phyloP scores from a whole-genome alignment of 345 rosid genomes.

The Barbarea vulgaris region DNA sequence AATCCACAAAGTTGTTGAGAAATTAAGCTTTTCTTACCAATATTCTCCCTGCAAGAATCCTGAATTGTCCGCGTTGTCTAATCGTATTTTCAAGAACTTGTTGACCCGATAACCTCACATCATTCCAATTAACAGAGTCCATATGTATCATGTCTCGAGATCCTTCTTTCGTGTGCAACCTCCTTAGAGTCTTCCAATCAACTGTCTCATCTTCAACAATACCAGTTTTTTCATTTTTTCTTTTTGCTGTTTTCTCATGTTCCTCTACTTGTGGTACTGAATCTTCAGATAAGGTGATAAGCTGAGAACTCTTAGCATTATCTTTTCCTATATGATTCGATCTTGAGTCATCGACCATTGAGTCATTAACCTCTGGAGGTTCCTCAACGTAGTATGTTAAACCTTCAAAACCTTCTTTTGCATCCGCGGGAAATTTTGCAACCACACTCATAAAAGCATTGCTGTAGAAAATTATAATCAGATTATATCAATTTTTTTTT shows the following conservation, averaged over 20 bases:
- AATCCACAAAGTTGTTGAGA: background rate
- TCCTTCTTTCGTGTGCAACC: conserved; percentile 36
- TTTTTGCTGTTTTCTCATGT: conserved; percentile 2
- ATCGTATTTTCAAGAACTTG: conserved; percentile 43
- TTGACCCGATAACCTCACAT: conserved; percentile 45
- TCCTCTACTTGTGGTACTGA: background rate
- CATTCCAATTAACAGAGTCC: conserved; percentile 71
- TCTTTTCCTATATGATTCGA: background rate
- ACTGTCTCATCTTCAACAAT: conserved; percentile 19
- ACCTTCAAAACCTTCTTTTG: conserved; percentile 10
- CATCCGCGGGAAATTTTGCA: conserved; percentile 46
- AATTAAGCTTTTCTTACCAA: conserved; percentile 40
- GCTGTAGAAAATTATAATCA: conserved; percentile 36
- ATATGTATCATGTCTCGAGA: conserved; percentile 36
- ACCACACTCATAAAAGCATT: conserved; percentile 56
- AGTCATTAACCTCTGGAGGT: conserved; percentile 25
- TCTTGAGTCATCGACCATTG: background rate
- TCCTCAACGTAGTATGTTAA: conserved; percentile 11
- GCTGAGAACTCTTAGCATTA: background rate
- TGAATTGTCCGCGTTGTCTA: conserved; percentile 56
- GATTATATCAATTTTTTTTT: background rate
- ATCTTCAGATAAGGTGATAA: background rate
- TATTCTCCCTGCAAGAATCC: conserved; percentile 44
- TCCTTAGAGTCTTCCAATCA: conserved; percentile 57
- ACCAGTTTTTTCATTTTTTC: conserved; percentile 25